Evolutionary conservation across 2,329 filamentous ascomycete species (phyloP).

Genomic region (Cladosporium phlei): DNA sequence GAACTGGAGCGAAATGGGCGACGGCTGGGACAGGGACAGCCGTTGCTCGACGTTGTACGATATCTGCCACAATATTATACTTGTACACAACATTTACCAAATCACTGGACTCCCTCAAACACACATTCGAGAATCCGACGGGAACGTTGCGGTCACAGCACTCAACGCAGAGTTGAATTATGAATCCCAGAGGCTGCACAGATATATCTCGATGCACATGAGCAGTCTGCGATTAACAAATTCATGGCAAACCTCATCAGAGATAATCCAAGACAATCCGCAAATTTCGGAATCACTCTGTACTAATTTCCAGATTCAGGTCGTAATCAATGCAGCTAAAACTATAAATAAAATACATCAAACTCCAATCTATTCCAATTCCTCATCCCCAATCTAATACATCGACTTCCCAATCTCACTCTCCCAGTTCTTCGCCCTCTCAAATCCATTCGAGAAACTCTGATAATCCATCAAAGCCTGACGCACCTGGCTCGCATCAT

Average conservation of each 20-base stretch:
- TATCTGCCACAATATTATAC: constrained; percentile 5
- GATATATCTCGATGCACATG: background rate
- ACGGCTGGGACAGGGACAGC: too few relatives aligned
- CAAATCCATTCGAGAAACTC: constrained; percentile 69
- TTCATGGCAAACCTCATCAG: background rate
- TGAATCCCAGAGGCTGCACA: background rate
- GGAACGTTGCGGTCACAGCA: too few relatives aligned
- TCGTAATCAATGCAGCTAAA: too few relatives aligned
- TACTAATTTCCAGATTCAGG: too few relatives aligned
- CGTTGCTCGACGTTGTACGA: constrained; percentile 9
- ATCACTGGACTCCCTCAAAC: too few relatives aligned
- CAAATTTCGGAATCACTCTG: too few relatives aligned
- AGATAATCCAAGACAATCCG: too few relatives aligned
- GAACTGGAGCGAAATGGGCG: too few relatives aligned
- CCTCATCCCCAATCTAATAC: constrained; percentile 31
- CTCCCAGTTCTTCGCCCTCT: constrained; percentile 71
- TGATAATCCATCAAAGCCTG: constrained; percentile 74
- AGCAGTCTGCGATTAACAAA: too few relatives aligned
- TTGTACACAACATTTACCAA: constrained; percentile 5
- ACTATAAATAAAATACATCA: background rate
- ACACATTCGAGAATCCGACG: too few relatives aligned
- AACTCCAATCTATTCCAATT: background rate
- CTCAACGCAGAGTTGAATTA: too few relatives aligned
- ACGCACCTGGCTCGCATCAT: constrained; percentile 64
- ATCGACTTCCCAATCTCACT: constrained; percentile 83